Conservation (phyloP, 1,284 basidiomycete genomes). For the Cutaneotrichosporon arboriforme region DNA sequence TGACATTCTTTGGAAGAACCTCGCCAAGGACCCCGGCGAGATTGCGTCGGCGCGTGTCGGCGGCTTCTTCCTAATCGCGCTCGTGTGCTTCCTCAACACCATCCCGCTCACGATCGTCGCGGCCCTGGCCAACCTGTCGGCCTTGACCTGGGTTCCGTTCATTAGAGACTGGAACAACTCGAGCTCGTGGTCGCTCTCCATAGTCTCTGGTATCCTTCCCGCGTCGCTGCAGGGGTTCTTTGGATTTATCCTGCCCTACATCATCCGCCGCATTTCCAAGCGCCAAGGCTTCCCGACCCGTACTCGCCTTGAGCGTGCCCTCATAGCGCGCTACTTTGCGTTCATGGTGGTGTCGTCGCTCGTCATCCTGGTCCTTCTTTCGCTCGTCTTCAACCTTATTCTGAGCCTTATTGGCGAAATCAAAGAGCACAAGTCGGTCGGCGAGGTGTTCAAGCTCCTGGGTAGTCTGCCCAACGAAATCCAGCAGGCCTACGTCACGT, state of each 20-base stretch:
- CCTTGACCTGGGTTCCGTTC: not conserved
- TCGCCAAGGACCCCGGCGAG: slow-evolving; percentile 66
- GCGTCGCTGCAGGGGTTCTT: slow-evolving; percentile 82
- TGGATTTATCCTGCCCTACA: slow-evolving; percentile 75
- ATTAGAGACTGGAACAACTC: not conserved
- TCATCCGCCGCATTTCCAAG: slow-evolving; percentile 77
- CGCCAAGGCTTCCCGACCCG: slow-evolving; percentile 65
- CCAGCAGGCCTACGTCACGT: slow-evolving; percentile 73
- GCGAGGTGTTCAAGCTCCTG: slow-evolving; percentile 51
- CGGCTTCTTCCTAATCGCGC: slow-evolving; percentile 67
- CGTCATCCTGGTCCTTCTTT: slow-evolving; percentile 84
- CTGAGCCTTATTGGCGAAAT: slow-evolving; percentile 64
- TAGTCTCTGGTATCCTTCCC: slow-evolving; percentile 81
- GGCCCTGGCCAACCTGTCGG: slow-evolving; percentile 67
- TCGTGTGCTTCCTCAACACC: slow-evolving; percentile 88
- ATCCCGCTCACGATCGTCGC: slow-evolving; percentile 67
- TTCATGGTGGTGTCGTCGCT: slow-evolving; percentile 74
- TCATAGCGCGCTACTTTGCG: slow-evolving; percentile 81
- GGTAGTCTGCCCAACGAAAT: slow-evolving; percentile 46
- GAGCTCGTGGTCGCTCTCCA: slow-evolving; percentile 56
- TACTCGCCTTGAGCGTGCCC: slow-evolving; percentile 75
- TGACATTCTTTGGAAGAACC: slow-evolving; percentile 71
- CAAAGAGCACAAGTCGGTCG: slow-evolving; percentile 61
- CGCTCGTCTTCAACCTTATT: slow-evolving; percentile 72
- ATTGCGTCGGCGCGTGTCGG: slow-evolving; percentile 61